phyloP scores from a whole-genome alignment of 176 grass and related monocot species.

The Oropetium thomaeum region DNA sequence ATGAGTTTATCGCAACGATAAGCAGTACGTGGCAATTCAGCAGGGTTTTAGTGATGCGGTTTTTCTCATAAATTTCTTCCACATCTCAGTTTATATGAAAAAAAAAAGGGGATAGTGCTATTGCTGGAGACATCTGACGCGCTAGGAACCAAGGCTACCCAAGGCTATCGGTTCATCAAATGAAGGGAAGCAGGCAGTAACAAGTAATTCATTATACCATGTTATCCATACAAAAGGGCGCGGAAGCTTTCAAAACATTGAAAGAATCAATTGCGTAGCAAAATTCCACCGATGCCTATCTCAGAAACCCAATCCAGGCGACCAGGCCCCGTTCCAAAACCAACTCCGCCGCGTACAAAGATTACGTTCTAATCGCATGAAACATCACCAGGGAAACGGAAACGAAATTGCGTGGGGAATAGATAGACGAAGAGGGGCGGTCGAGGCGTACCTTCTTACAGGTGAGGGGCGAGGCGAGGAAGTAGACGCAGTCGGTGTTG shows the following conservation, averaged over 20 bases:
- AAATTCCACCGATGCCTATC: not conserved
- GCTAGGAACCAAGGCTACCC: not conserved
- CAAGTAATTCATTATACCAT: not conserved
- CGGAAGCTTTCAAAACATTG: not conserved
- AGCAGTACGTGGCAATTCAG: not conserved
- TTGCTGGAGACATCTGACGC: not conserved
- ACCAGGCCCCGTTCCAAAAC: not conserved
- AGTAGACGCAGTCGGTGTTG: slow-evolving; percentile 96
- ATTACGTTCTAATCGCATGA: not conserved
- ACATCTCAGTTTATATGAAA: not conserved
- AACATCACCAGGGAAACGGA: not conserved
- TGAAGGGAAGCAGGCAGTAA: not conserved
- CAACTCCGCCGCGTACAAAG: not conserved
- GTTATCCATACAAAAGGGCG: not conserved
- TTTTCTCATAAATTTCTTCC: not conserved
- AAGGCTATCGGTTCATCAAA: not conserved
- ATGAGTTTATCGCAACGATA: not conserved
- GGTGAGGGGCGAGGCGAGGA: slow-evolving; percentile 92
- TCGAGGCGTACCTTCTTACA: slow-evolving; percentile 76
- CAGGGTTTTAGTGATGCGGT: not conserved
- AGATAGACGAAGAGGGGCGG: not conserved
- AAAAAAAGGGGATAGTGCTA: not conserved
- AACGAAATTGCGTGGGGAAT: not conserved
- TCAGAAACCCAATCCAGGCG: not conserved
- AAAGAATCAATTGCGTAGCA: not conserved